Percentiles rank a stretch among this genome's conserved stretches.
Conservation (phyloP, 495 filamentous ascomycete species). For the Penicillium goetzii region DNA sequence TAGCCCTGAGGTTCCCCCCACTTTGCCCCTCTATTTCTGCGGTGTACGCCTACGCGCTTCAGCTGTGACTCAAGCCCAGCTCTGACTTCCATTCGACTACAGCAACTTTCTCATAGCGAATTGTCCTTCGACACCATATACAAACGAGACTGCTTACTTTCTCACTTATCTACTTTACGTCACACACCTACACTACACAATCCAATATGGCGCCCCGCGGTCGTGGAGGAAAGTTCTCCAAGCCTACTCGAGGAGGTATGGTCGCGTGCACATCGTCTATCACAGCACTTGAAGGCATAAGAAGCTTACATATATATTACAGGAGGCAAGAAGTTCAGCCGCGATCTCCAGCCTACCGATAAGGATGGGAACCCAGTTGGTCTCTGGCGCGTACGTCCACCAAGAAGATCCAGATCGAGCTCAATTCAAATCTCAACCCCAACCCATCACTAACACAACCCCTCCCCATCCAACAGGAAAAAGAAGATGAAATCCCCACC, state of each 20-base stretch:
- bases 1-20: conserved; percentile 2
- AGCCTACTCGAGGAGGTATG: conserved; percentile 88
- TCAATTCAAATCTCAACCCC: not conserved
- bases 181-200: not conserved
- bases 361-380: conserved; percentile 75
- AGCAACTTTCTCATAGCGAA: not conserved
- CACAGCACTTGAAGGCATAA: not conserved
- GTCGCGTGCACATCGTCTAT: conserved; percentile 21
- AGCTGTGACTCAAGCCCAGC: not conserved
- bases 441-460: not conserved
- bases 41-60: not conserved
- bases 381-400: conserved; percentile 72
- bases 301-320: conserved; percentile 3
- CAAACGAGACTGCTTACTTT: not conserved
- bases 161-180: not conserved
- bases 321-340: conserved; percentile 96
- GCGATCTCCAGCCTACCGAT: conserved; percentile 82
- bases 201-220: conserved; percentile 57
- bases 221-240: conserved; percentile 90
- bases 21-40: conserved; percentile 19
- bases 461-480: conserved; percentile 43
- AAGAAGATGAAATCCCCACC: conserved; percentile 45
- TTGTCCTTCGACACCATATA: not conserved
- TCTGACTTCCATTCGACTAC: not conserved
- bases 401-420: not conserved